Evolutionary conservation across 176 grass and related monocot species (phyloP), one percentile per base, ranked within the genome.

Genomic region (Chloris gayana): DNA sequence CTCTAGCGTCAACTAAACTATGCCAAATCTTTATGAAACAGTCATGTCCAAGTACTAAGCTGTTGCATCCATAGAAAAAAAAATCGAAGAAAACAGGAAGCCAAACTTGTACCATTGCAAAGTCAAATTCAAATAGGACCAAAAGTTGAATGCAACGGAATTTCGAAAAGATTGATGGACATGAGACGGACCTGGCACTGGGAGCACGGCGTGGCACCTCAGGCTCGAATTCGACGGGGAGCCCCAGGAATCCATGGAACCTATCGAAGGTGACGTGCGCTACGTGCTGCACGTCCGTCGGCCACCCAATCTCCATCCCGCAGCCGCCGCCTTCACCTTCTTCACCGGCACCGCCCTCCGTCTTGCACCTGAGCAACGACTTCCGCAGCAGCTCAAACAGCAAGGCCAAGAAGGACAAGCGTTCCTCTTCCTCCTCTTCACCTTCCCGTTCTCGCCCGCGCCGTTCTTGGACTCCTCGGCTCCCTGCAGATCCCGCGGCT

Each of bases 211-310:
- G 86, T 47, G 88, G 84, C 78, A 98, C 92, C 78, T 98, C 96
- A 2, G 96, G 96, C 92, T 95, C 92, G 72, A 98, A 88, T 86
- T 98, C 96, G n/a, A 91, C 88, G 21, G 96, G 95, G n/a, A 98
- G 81, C 3, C 92, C 96, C 30, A 98, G 84, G 85, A 98, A 98
- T 1, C 96, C 96, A 88, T 93, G 96, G 82, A 98, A 98, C 53
- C 96, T 73, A 49, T 98, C 96, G 58, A 98, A 98, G 5, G 96
- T 98, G 82, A 98, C 96, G 65, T 98, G 96, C 9, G 88, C 92
- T 22, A 98, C 96, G 72, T 98, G 96, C 22, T 86, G 96, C 77
- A 95, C 96, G 8, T 98, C 86, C 37, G 92, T 98, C 13, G 96
- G 96, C 84, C 80, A 70, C 34, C 96, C 96, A 27, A 98, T 98